Percentiles rank a stretch among this genome's conserved stretches.
Evolutionary conservation across 495 filamentous ascomycete genomes (phyloP).

Genomic region (Neurospora tetrasperma): DNA sequence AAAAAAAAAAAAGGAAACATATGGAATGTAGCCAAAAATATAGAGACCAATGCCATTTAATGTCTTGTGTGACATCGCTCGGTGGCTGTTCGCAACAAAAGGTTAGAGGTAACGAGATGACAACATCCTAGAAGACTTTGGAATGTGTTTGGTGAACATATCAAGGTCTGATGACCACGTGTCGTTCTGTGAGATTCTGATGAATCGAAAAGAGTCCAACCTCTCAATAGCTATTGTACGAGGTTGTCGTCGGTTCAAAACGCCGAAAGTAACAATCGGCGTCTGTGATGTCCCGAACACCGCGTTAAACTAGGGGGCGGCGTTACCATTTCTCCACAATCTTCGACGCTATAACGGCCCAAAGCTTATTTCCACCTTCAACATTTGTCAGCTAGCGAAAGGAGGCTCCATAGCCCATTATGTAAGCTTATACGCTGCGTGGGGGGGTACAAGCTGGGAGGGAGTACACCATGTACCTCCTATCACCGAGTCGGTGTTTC

Average conservation of each 20-base stretch:
- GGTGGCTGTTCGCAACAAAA: background rate
- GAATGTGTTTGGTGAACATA: background rate
- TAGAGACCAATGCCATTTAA: background rate
- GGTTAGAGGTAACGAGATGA: background rate
- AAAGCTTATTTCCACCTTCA: background rate
- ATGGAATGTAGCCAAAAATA: background rate
- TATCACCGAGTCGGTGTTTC: background rate
- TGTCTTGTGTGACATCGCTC: background rate
- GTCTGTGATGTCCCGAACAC: background rate
- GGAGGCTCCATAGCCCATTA: background rate
- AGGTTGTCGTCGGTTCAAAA: background rate
- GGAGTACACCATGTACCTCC: too few relatives aligned
- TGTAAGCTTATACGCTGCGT: background rate
- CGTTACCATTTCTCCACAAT: background rate
- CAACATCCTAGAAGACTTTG: background rate
- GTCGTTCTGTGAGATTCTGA: background rate
- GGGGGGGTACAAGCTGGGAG: background rate
- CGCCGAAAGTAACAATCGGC: background rate
- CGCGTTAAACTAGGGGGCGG: background rate
- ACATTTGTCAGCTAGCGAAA: background rate
- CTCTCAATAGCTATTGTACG: background rate
- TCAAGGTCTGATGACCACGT: background rate
- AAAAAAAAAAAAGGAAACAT: background rate
- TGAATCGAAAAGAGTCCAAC: background rate
- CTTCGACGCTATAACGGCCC: background rate